Evolutionary conservation across 805 yeast species (phyloP), one percentile per base, ranked within the genome.

Genomic region (Jamesozyma piceae): DNA sequence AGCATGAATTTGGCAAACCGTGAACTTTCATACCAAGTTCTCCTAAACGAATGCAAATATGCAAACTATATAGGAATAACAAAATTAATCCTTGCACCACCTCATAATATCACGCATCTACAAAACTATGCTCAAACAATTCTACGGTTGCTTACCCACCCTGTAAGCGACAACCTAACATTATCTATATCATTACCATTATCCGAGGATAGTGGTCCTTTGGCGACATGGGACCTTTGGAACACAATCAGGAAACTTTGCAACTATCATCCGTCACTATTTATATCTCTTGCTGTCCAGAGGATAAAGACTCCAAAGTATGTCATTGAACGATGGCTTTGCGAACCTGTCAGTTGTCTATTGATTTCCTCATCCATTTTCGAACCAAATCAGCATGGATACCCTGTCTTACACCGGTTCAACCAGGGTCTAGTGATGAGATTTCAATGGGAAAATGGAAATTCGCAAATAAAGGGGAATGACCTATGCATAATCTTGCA

Each of bases 161-260:
- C 51, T 3, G 22, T 14, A 17, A 32, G 35, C 18, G 19, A 30
- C 8, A 15, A n/a, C 18, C 18, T 58, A 56, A 62, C 60, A 41
- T 63, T 69, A 9, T 71, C 79, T 2, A 68, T 71, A 2, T 72
- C 82, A 27, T 42, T 69, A 51, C 73, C 77, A 6, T 62, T 73
- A 14, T 73, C 68, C 45, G 78, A 74, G 44, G 78, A 74, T 38
- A 49, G 66, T 15, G 78, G 74, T 51, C 62, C 69, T 8, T 58
- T 80, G 27, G 75, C 80, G 2, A 77, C 82, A 2, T 82, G 89
- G 89, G 84, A 79, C 42, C 70, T 78, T 50, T 82, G 89, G 89
- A 77, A 80, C 49, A 69, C 82, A 1, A 72, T 82, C 2, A 63
- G 87, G 20, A 65, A 69, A 4, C 62, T 73, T 30, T 75, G 81